Base-by-base conservation (phyloP, 257 asterid genomes). In the Ilex aquifolium region DNA sequence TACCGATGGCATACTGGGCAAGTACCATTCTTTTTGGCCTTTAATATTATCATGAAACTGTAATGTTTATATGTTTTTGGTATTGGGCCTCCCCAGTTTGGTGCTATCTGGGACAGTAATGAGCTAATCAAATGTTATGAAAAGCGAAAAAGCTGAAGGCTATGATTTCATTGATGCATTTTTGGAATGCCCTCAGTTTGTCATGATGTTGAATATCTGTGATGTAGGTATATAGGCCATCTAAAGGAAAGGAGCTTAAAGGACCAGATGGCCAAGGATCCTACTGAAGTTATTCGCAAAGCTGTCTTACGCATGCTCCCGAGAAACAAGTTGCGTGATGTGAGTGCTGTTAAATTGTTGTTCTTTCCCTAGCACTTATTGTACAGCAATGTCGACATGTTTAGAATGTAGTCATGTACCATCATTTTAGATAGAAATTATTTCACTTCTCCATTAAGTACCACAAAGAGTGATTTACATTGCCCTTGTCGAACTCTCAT, bases 191-290 rank as follows among this genome's bases (percentile, higher is more conserved):
- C 52, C 17, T 14, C 17, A 15, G 30, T 36, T 36, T 36, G n/a
- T 11, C 13, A 4, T 46, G 13, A 46, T 11, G 52, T 46, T 46
- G 52, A 46, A 46, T 0, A 46, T 46, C 52, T 46, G 13, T 46
- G 4, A n/a, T 53, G 62, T 61, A 92, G 97, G 75, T 92, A 92
- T 61, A 51, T 92, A 44, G 99, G 99, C 72, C 85, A 92, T 79
- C 91, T 92, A 17, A 92, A 92, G 86, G 94, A 92, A 71, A 85
- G 96, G 85, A 91, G 80, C 73, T 82, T 91, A 79, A 92, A 89
- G 75, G 99, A 92, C 75, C 99, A 89, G 87, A 83, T 92, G 97
- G 94, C 86, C 27, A 89, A 79, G 82, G 99, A 92, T 77, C 99
- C 99, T 32, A 87, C 99, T 11, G 99, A 89, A 80, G 99, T 92